Evolutionary conservation across 495 filamentous ascomycete species (phyloP), one percentile per base, ranked within the genome.

Genomic region (Aspergillus egyptiacus): DNA sequence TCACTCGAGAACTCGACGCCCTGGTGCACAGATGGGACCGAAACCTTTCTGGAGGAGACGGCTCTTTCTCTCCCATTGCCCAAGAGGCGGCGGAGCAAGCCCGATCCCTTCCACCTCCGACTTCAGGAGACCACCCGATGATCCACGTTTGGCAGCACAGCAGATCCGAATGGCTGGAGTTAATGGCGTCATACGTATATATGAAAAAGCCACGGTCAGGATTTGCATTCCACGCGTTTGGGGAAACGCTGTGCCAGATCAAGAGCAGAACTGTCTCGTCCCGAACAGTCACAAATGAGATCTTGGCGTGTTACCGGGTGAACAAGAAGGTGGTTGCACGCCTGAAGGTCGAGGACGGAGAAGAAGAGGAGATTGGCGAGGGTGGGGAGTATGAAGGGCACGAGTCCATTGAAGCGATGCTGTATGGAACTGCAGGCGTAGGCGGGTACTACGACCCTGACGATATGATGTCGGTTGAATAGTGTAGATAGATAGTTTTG

Each of bases 121-220:
- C 35, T 19, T 61, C 63, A 43, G 64, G 68, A 6, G 59, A 56
- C 0, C 76, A 71, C 49, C 63, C 78, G 5, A 58, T 65, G 6
- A 62, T 68, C 7, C 46, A 73, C 27, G 70, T 67, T 24, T 74
- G 72, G 61, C 72, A 68, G 50, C 57, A 69, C 15, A 66, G 67
- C 22, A 62, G 54, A 5, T 52, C 57, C 3, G 67, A 71, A 11
- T 69, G 71, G 45, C 66, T 62, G 8, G 57, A 68, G 6, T 48
- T 89, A 7, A 74, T 84, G 50, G 86, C 87, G 1, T 86, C 84
- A 3, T 69, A 66, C 2, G 63, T 73, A 2, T 89, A 86, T 57
- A 65, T 66, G 31, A 50, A 59, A 32, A 71, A 65, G 36, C 68
- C 73, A 37, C 48, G 51, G 0, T 64, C 52, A 1, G 68, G 45